These are phyloP conservation scores for Monosporascus cannonballus DNA, from an alignment of 2,329 filamentous ascomycete species.

Conservation along the genomic window DNA sequence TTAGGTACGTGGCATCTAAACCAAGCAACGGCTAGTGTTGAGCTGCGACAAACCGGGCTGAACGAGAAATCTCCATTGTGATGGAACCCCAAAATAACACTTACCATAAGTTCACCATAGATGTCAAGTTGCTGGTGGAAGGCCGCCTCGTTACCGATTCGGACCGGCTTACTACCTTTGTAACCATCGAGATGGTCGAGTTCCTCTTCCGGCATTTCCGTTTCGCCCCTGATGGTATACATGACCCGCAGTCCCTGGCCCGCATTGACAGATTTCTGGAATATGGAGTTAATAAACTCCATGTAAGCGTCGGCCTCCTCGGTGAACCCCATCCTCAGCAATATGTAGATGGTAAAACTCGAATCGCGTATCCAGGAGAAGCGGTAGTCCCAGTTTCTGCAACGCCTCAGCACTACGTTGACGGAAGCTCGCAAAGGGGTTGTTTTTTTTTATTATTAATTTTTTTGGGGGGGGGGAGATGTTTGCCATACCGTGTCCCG, in stretches of 20 bases:
- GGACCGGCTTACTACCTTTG: slow-evolving; percentile 62
- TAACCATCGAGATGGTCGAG: slow-evolving; percentile 69
- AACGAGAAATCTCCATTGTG: too few species aligned
- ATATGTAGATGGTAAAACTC: slow-evolving; percentile 72
- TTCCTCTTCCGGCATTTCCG: slow-evolving; percentile 66
- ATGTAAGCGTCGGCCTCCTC: slow-evolving; percentile 75
- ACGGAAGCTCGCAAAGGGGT: not conserved
- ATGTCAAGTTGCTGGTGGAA: slow-evolving; percentile 75
- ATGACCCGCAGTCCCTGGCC: slow-evolving; percentile 68
- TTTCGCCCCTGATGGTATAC: slow-evolving; percentile 72
- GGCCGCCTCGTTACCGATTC: slow-evolving; percentile 72
- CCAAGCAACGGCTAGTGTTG: too few species aligned
- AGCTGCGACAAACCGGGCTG: too few species aligned
- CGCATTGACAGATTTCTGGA: slow-evolving; percentile 52
- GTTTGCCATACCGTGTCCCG: slow-evolving; percentile 40
- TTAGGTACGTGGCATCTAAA: not conserved
- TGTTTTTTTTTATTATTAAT: too few species aligned
- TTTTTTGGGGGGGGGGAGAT: not conserved
- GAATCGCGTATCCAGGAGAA: slow-evolving; percentile 74
- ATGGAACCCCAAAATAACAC: not conserved
- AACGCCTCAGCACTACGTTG: slow-evolving; percentile 5
- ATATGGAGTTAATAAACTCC: slow-evolving; percentile 68
- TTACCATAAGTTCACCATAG: slow-evolving; percentile 64
- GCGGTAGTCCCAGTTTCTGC: slow-evolving; percentile 64
- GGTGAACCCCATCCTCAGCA: slow-evolving; percentile 69